Conservation (phyloP, 805 yeast genomes). For the Zygosaccharomyces siamensis region DNA sequence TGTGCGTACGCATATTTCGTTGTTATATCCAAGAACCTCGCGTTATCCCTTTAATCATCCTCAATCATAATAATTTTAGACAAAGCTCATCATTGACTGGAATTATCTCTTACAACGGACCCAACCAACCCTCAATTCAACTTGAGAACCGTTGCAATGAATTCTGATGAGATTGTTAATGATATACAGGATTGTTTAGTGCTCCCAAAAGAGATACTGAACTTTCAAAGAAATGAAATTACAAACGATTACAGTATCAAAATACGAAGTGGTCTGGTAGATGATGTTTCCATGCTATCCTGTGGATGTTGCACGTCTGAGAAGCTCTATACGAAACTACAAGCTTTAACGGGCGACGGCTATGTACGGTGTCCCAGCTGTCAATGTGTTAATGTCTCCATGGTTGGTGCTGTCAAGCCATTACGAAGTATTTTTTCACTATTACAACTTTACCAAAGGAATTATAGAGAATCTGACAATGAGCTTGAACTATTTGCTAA, state of each 20-base stretch:
- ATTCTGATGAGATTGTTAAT: constrained; percentile 12
- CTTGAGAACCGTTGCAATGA: constrained; percentile 5
- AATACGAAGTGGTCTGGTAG: constrained; percentile 23
- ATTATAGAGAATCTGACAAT: not conserved
- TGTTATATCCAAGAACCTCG: not conserved
- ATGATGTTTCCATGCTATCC: constrained; percentile 26
- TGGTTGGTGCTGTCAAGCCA: constrained; percentile 35
- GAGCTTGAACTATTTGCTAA: not conserved
- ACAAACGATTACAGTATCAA: constrained; percentile 16
- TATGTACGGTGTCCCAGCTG: constrained; percentile 38
- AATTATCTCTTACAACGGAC: not conserved
- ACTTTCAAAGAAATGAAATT: constrained; percentile 15
- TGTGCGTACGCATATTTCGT: not conserved
- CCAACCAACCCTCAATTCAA: not conserved
- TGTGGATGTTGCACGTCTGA: constrained; percentile 31
- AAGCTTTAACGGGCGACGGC: constrained; percentile 3
- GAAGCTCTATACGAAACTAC: constrained; percentile 16
- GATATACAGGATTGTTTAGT: constrained; percentile 27
- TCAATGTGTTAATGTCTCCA: constrained; percentile 14
- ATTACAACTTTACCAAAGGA: constrained; percentile 12
- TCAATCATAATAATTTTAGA: not conserved
- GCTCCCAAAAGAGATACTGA: constrained; percentile 23
- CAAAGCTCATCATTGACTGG: not conserved
- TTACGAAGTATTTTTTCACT: constrained; percentile 31
- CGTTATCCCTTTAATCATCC: not conserved